A percentile compares a stretch with the other conserved stretches of the same genome.
phyloP scores from a whole-genome alignment of 2,329 filamentous ascomycete genomes.

The Pezicula carpinea region DNA sequence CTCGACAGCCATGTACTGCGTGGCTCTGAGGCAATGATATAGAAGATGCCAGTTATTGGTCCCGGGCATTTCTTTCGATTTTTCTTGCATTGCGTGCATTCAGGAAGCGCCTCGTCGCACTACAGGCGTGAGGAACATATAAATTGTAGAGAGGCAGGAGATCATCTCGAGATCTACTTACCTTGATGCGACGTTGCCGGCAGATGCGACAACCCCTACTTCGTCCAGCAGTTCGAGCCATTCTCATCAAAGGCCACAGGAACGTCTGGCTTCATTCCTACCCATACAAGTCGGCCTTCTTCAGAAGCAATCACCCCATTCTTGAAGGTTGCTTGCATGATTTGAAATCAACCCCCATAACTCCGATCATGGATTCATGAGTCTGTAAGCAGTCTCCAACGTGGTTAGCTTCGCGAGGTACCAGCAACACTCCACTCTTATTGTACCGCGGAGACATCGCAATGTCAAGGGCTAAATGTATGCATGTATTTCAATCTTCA shows the following conservation, averaged over 20 bases:
- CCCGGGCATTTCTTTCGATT: not conserved
- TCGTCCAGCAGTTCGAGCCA: not conserved
- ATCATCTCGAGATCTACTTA: not conserved
- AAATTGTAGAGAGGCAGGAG: not conserved
- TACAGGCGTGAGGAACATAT: not conserved
- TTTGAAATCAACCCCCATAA: no score
- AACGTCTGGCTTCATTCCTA: not conserved
- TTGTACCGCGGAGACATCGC: no score
- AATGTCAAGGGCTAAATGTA: no score
- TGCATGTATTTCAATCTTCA: no score
- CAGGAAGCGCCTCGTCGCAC: not conserved
- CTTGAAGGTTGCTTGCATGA: no score
- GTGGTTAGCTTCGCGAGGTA: no score
- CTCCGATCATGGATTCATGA: no score
- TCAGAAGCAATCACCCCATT: not conserved
- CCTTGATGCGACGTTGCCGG: not conserved
- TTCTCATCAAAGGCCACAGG: not conserved
- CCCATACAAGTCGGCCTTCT: no score
- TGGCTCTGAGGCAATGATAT: not conserved
- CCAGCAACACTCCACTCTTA: no score
- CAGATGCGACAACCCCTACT: not conserved
- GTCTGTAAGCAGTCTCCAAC: no score
- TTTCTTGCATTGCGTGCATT: not conserved
- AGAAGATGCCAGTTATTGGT: slow-evolving; percentile 1
- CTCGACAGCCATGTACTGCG: not conserved